phyloP scores from a whole-genome alignment of 1,284 basidiomycete species.

The Microbotryum lychnidis-dioicae region DNA sequence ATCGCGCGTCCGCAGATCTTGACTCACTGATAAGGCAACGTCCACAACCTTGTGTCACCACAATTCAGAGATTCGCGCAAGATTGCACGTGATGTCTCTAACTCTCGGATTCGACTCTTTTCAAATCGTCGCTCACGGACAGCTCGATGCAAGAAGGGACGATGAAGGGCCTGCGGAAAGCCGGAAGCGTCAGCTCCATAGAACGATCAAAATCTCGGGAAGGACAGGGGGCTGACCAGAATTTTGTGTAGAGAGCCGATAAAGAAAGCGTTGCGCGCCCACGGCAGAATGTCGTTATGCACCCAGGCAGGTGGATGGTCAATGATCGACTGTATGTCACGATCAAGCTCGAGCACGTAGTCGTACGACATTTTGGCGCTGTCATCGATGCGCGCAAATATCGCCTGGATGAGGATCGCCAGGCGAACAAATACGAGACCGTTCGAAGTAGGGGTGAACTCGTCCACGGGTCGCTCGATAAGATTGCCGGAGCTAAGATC shows the following conservation, averaged over 20 bases:
- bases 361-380: constrained; percentile 8
- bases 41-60: constrained; percentile 15
- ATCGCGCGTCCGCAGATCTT: no score
- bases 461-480: constrained; percentile 9
- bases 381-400: constrained; percentile 12
- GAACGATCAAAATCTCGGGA: no score
- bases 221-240: no score
- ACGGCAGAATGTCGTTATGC: not conserved
- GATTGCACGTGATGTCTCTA: constrained; percentile 9
- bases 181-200: not conserved
- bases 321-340: not conserved
- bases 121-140: constrained; percentile 2
- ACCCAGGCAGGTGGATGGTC: not conserved
- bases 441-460: constrained; percentile 15
- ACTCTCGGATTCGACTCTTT: not conserved
- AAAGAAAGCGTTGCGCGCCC: not conserved
- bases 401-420: constrained; percentile 10
- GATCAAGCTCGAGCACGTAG: constrained; percentile 12
- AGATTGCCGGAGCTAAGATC: constrained; percentile 13
- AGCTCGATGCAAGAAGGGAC: constrained; percentile 4
- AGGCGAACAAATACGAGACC: constrained; percentile 11
- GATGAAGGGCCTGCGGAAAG: not conserved
- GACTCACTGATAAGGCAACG: constrained; percentile 7
- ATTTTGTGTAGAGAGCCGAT: not conserved
- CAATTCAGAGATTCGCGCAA: constrained; percentile 1